Conservation (phyloP, 352 stramenopile genomes). For the Phytophthora sp. region DNA sequence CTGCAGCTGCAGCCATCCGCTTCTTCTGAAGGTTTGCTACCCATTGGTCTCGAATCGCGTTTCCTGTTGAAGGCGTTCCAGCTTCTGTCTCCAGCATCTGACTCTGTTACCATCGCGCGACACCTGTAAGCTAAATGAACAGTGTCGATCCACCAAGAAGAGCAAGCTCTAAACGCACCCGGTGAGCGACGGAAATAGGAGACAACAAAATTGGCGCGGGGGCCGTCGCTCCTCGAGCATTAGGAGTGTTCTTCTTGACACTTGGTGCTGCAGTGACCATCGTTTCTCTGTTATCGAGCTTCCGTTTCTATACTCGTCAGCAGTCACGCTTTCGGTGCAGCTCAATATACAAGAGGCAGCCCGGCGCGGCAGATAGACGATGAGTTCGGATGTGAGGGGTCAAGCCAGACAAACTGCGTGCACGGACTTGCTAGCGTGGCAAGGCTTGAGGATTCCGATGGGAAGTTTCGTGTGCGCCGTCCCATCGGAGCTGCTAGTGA, state of each 20-base stretch:
- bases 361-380: slow-evolving; percentile 26
- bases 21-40: slow-evolving; percentile 88
- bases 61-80: slow-evolving; percentile 29
- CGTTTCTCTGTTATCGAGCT: slow-evolving; percentile 10
- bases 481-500: slow-evolving; percentile 20
- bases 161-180: slow-evolving; percentile 31
- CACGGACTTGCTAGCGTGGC: not conserved
- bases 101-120: slow-evolving; percentile 16
- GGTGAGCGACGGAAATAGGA: slow-evolving; percentile 56
- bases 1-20: slow-evolving; percentile 43
- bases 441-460: slow-evolving; percentile 31
- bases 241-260: slow-evolving; percentile 35
- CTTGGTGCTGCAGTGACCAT: slow-evolving; percentile 35
- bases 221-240: slow-evolving; percentile 18
- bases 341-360: not conserved
- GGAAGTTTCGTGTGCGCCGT: slow-evolving; percentile 40
- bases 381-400: slow-evolving; percentile 41
- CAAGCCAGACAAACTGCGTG: not conserved
- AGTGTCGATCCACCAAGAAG: too few species aligned
- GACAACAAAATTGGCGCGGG: slow-evolving; percentile 47
- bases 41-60: slow-evolving; percentile 84
- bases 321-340: slow-evolving; percentile 18
- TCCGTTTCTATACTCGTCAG: slow-evolving; percentile 11
- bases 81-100: slow-evolving; percentile 35
- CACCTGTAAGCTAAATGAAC: slow-evolving; percentile 17